A percentile compares a stretch with the other conserved stretches of the same genome.
Evolutionary conservation across 805 yeast species (phyloP).

Genomic region (Tetrapisispora nanseiensis): DNA sequence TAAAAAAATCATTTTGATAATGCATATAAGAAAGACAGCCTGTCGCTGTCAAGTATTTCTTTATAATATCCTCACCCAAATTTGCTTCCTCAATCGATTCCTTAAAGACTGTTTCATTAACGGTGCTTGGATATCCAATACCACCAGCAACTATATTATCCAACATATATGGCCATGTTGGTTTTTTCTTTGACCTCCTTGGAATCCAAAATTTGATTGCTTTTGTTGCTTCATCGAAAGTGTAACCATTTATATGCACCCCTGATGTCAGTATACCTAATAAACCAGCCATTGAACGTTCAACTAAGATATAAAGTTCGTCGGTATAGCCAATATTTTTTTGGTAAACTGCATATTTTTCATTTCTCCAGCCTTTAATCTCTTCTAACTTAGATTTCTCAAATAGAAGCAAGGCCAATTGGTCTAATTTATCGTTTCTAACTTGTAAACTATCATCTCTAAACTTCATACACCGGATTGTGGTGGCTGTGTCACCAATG

Average conservation of each 20-base stretch:
- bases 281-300: conserved; percentile 71
- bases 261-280: conserved; percentile 89
- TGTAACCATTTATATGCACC: conserved; percentile 75
- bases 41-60: conserved; percentile 34
- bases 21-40: conserved; percentile 67
- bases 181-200: conserved; percentile 62
- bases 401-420: conserved; percentile 36
- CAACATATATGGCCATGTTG: conserved; percentile 82
- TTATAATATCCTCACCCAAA: conserved; percentile 42
- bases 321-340: conserved; percentile 18
- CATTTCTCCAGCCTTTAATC: conserved; percentile 75
- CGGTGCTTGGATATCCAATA: conserved; percentile 67
- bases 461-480: conserved; percentile 24
- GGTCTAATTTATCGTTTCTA: conserved; percentile 33
- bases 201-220: conserved; percentile 72
- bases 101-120: conserved; percentile 67
- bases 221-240: conserved; percentile 38
- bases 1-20: conserved; percentile 21
- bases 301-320: conserved; percentile 56
- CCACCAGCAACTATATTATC: conserved; percentile 98
- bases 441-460: conserved; percentile 24
- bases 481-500: not conserved
- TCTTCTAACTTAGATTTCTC: conserved; percentile 26
- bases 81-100: conserved; percentile 93
- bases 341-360: conserved; percentile 62